Evolutionary conservation across 148 eudicot genomes (phyloP).

Genomic region (Nyssa sinensis): DNA sequence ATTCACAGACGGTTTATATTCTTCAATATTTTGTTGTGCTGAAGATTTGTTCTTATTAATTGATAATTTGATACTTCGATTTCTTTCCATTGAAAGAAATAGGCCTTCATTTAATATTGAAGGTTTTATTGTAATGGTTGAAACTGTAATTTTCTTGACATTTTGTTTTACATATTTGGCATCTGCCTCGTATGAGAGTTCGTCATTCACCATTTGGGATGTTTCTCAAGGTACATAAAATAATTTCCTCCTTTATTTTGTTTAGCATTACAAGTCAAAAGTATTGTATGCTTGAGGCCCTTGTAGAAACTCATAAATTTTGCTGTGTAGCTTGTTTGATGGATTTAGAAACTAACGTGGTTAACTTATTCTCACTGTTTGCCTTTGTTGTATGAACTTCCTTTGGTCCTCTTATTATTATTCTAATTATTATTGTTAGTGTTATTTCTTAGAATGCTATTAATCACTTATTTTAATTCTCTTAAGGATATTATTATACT

Average conservation of each 20-base stretch:
- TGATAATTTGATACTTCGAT: not conserved
- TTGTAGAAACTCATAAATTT: not conserved
- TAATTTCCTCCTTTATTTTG: slow-evolving; percentile 4
- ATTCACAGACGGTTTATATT: not conserved
- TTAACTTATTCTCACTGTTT: not conserved
- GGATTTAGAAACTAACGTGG: not conserved
- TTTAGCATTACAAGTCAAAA: not conserved
- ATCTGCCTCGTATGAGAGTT: slow-evolving; percentile 86
- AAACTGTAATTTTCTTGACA: slow-evolving; percentile 55
- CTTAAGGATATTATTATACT: too few relatives aligned
- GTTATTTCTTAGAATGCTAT: too few relatives aligned
- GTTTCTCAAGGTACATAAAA: slow-evolving; percentile 76
- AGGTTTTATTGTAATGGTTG: slow-evolving; percentile 3
- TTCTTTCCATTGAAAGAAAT: not conserved
- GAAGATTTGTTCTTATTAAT: not conserved
- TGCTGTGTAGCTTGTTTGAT: slow-evolving; percentile 1
- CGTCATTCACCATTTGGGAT: slow-evolving; percentile 96
- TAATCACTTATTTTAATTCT: too few relatives aligned
- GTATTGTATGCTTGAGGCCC: not conserved
- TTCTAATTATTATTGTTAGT: too few relatives aligned
- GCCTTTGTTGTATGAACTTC: not conserved
- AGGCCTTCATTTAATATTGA: not conserved
- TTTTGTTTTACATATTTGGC: slow-evolving; percentile 70
- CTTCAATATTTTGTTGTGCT: not conserved
- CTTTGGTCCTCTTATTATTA: too few relatives aligned